phyloP scores from a whole-genome alignment of 2,329 filamentous ascomycete genomes.

The Botryotinia calthae region DNA sequence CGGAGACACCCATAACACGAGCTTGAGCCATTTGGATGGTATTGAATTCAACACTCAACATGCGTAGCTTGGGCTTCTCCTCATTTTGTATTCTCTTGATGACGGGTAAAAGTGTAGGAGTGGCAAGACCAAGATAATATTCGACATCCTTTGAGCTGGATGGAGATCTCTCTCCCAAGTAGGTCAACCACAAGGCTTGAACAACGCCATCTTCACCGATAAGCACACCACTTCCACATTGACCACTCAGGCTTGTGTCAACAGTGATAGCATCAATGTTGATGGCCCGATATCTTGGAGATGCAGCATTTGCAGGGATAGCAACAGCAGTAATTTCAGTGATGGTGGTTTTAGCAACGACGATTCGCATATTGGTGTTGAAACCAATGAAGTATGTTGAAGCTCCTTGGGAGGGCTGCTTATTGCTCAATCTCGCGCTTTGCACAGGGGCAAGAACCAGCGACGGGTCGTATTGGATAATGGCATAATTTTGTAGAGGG shows the following conservation, averaged over 20 bases:
- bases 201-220: constrained; percentile 88
- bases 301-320: constrained; percentile 88
- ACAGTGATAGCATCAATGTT: constrained; percentile 97
- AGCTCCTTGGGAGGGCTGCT: constrained; percentile 86
- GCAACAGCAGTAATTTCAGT: constrained; percentile 97
- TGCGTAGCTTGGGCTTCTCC: constrained; percentile 75
- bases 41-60: constrained; percentile 91
- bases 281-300: constrained; percentile 88
- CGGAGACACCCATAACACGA: constrained; percentile 92
- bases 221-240: constrained; percentile 92
- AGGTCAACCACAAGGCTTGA: constrained; percentile 94
- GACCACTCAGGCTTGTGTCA: constrained; percentile 84
- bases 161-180: constrained; percentile 82
- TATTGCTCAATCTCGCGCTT: constrained; percentile 77
- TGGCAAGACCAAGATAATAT: constrained; percentile 90
- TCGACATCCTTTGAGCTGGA: constrained; percentile 86
- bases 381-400: constrained; percentile 98
- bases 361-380: constrained; percentile 90
- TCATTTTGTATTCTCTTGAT: constrained; percentile 80
- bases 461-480: constrained; percentile 89
- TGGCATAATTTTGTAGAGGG: constrained; percentile 92
- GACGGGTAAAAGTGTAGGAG: constrained; percentile 85
- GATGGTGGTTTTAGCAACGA: constrained; percentile 89
- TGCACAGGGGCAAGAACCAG: constrained; percentile 93
- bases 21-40: constrained; percentile 96